Evolutionary conservation across 305 asterid genomes (phyloP), one percentile per base, ranked within the genome.

Genomic region (Fraxinus xanthoxyloides): DNA sequence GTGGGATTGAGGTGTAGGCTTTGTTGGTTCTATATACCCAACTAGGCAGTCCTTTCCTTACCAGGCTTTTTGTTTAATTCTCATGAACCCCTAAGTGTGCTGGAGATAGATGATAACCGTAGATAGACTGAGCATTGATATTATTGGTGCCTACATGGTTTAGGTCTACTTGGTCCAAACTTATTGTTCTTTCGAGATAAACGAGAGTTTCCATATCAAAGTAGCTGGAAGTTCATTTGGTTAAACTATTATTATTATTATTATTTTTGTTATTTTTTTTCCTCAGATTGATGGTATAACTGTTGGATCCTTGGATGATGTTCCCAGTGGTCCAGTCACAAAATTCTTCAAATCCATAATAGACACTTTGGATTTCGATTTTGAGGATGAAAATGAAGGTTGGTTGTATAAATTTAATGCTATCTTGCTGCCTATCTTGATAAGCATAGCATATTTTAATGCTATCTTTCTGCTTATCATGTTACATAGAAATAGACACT

Each of bases 361-460:
- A 73, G 91, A 91, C 88, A 92, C 97, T 38, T 79, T 96, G 89
- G 99, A 96, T 87, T 96, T 96, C 43, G 99, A 96, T 90, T 96
- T 89, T 85, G 94, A 75, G 34, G 98, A 96, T 87, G 98, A 96
- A 84, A 93, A 94, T 89, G 99, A 96, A 94, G 99, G 99, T 96
- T 83, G 54, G 89, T 86, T 67, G n/a, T 24, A 48, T 46, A 73
- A 43, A 77, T 76, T 54, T 74, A 48, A 54, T 48, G 26, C 48
- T 19, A 30, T 72, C 67, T 6, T 69, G 21, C 73, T 69, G 76
- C 79, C 56, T 72, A 67, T 76, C 76, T 24, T 54, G 84, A 35
- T 51, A 70, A 80, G 10, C 26, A 54, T n/a, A 54, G 65, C 24
- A 54, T n/a, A 54, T 48, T 76, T 54, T 74, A 48, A 54, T 48